These are phyloP conservation scores for Centella asiatica DNA, from an alignment of 129 eudicot species.

Conservation along the genomic window DNA sequence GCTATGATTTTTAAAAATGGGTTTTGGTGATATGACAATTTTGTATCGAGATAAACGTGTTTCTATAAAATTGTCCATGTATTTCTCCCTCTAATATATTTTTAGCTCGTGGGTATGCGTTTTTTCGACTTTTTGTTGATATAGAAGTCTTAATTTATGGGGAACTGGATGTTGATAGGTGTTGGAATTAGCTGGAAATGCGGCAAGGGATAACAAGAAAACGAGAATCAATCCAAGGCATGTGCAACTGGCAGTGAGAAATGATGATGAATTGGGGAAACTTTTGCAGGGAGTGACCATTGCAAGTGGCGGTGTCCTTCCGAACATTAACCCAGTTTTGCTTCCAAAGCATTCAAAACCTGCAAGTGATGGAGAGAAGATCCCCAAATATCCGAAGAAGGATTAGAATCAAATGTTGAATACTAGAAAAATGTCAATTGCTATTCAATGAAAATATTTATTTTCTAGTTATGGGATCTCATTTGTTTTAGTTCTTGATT, in stretches of 20 bases:
- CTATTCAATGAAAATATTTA: too few relatives aligned
- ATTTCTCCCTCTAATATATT: neutral
- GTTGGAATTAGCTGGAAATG: constrained; percentile 25
- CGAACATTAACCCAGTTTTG: constrained; percentile 22
- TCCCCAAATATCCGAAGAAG: constrained; percentile 13
- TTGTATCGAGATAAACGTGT: too few relatives aligned
- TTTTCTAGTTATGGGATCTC: too few relatives aligned
- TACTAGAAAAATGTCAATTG: too few relatives aligned
- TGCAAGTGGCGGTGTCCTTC: constrained; percentile 26
- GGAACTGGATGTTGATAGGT: constrained; percentile 2
- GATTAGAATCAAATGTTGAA: too few relatives aligned
- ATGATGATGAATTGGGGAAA: constrained; percentile 30
- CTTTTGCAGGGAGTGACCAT: constrained; percentile 25
- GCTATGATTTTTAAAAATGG: too few relatives aligned
- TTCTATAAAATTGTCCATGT: too few relatives aligned
- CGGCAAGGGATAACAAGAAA: constrained; percentile 25
- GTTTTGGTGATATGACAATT: too few relatives aligned
- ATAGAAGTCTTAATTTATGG: neutral
- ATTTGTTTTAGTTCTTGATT: too few relatives aligned
- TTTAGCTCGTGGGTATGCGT: neutral
- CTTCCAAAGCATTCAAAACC: constrained; percentile 10
- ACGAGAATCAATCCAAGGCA: constrained; percentile 28
- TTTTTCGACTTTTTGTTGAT: neutral
- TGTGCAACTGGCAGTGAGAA: constrained; percentile 28
- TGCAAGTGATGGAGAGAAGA: constrained; percentile 3